phyloP scores from a whole-genome alignment of 805 yeast species.

The Saturnispora sanitii region DNA sequence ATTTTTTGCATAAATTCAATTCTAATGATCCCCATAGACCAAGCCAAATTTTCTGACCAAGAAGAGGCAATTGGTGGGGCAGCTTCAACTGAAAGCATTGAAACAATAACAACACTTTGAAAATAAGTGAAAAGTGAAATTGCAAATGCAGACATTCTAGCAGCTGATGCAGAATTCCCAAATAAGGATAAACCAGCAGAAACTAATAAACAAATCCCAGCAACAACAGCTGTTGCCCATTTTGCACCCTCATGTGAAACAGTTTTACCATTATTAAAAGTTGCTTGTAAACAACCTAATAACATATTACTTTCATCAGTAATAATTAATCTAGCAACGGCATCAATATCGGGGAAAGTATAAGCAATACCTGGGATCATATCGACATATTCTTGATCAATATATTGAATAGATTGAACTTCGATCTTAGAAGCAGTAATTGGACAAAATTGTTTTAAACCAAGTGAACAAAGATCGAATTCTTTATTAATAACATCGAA shows the following conservation, averaged over 20 bases:
- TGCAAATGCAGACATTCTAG: constrained; percentile 80
- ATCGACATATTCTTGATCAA: constrained; percentile 37
- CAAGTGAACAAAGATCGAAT: constrained; percentile 54
- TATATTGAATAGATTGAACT: constrained; percentile 59
- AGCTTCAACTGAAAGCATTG: constrained; percentile 76
- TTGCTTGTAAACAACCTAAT: constrained; percentile 68
- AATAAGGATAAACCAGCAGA: constrained; percentile 78
- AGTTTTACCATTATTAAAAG: constrained; percentile 67
- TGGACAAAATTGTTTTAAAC: constrained; percentile 88
- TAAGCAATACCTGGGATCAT: constrained; percentile 79
- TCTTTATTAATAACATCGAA: constrained; percentile 50
- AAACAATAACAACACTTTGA: constrained; percentile 76
- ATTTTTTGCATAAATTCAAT: constrained; percentile 74
- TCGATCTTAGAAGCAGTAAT: constrained; percentile 73
- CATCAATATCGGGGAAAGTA: constrained; percentile 80
- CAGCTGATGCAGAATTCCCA: constrained; percentile 84
- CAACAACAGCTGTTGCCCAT: constrained; percentile 90
- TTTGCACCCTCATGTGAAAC: constrained; percentile 73
- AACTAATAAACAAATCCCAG: constrained; percentile 76
- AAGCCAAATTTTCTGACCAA: constrained; percentile 85
- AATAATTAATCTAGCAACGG: constrained; percentile 50
- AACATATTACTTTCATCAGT: constrained; percentile 28
- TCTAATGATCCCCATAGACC: constrained; percentile 90
- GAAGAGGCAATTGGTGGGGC: constrained; percentile 89
- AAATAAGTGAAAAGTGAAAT: constrained; percentile 77